These are phyloP conservation scores for Platismatia glauca DNA, from an alignment of 495 filamentous ascomycete species.

Conservation along the genomic window DNA sequence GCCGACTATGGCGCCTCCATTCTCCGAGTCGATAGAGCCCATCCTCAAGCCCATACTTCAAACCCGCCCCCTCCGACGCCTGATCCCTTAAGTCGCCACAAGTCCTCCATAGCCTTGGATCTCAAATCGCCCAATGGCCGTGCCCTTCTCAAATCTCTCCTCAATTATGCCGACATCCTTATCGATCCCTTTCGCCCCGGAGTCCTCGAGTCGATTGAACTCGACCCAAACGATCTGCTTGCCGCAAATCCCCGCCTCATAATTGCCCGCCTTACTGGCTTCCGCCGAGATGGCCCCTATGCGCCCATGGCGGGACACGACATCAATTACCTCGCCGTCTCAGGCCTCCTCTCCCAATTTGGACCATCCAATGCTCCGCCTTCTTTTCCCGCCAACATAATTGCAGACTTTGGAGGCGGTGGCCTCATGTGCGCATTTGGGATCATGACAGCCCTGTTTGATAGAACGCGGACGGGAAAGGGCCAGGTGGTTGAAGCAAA, in stretches of 20 bases:
- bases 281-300: constrained; percentile 78
- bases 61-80: constrained; percentile 35
- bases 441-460: constrained; percentile 39
- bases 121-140: constrained; percentile 58
- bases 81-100: constrained; percentile 71
- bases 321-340: constrained; percentile 92
- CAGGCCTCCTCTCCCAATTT: constrained; percentile 67
- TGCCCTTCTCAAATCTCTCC: constrained; percentile 55
- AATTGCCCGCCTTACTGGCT: constrained; percentile 79
- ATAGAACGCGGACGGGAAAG: constrained; percentile 43
- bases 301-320: constrained; percentile 90
- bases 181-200: constrained; percentile 92
- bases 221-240: constrained; percentile 58
- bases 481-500: constrained; percentile 90
- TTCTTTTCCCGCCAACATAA: constrained; percentile 69
- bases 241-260: constrained; percentile 68
- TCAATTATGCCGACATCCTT: constrained; percentile 59
- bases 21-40: constrained; percentile 72
- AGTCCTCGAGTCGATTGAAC: constrained; percentile 72
- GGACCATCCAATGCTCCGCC: constrained; percentile 61
- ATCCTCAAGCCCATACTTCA: constrained; percentile 28
- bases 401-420: constrained; percentile 87
- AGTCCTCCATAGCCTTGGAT: constrained; percentile 67
- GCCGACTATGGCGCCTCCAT: constrained; percentile 83
- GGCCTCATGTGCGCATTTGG: constrained; percentile 60